A percentile compares a stretch with the other conserved stretches of the same genome.
phyloP scores from a whole-genome alignment of 345 rosid genomes.

The Syzygium grande region DNA sequence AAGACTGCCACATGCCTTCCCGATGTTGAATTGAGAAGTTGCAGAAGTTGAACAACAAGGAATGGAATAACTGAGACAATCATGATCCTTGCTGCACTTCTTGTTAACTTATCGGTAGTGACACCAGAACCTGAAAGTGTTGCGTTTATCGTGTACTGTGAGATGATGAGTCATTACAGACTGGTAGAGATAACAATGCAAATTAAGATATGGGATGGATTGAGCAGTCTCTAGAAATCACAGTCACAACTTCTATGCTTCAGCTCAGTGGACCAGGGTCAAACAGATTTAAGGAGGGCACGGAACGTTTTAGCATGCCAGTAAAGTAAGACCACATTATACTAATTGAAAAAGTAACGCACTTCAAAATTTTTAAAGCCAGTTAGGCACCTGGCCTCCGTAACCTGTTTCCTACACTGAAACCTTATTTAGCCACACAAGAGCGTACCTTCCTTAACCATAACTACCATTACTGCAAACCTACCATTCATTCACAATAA shows the following conservation, averaged over 20 bases:
- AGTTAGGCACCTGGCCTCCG: background rate
- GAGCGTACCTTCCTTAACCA: background rate
- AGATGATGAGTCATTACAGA: background rate
- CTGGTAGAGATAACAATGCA: background rate
- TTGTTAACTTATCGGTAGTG: slow-evolving; percentile 71
- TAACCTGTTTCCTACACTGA: background rate
- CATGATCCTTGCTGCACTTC: slow-evolving; percentile 84
- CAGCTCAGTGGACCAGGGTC: background rate
- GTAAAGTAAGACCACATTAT: background rate
- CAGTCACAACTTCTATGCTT: background rate
- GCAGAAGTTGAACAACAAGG: slow-evolving; percentile 76
- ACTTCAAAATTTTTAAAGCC: background rate
- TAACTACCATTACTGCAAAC: background rate
- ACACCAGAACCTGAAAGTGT: slow-evolving; percentile 52
- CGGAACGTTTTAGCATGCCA: background rate
- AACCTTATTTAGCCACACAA: background rate
- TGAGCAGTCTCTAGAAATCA: background rate
- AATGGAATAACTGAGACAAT: slow-evolving; percentile 74
- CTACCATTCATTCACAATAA: background rate
- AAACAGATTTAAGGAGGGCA: background rate
- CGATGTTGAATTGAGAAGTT: slow-evolving; percentile 52
- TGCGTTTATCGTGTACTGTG: background rate
- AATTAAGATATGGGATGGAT: background rate
- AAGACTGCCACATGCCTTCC: slow-evolving; percentile 66
- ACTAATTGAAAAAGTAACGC: background rate